phyloP scores from a whole-genome alignment of 805 yeast genomes.

The Saccharomyces kudriavzevii region DNA sequence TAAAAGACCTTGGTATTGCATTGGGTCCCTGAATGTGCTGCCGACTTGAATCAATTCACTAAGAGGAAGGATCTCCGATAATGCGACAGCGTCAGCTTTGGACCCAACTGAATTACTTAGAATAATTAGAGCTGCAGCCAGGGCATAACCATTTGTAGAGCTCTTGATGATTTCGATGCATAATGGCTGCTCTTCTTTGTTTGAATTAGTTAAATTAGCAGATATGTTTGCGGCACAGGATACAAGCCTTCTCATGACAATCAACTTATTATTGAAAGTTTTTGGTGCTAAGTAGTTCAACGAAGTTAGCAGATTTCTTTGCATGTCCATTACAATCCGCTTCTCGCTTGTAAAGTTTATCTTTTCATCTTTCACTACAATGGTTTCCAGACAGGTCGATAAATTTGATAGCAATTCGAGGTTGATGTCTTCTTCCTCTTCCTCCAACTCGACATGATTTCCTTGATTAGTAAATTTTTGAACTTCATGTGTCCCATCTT shows the following conservation, averaged over 20 bases:
- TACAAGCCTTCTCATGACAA: conserved; percentile 26
- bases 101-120: conserved; percentile 23
- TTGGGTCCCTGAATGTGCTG: conserved; percentile 21
- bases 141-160: conserved; percentile 14
- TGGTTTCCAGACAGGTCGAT: conserved; percentile 16
- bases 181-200: conserved; percentile 13
- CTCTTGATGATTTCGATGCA: conserved; percentile 10
- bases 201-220: conserved; percentile 16
- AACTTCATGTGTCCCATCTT: conserved; percentile 1
- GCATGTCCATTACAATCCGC: conserved; percentile 7
- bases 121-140: conserved; percentile 20
- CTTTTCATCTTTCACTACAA: conserved; percentile 8
- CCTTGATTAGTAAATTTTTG: conserved; percentile 8
- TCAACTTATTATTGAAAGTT: conserved; percentile 23
- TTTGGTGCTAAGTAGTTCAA: conserved; percentile 13
- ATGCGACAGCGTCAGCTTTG: conserved; percentile 14
- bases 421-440: conserved; percentile 19
- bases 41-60: conserved; percentile 11
- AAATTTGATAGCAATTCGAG: conserved; percentile 16
- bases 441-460: conserved; percentile 3
- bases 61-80: conserved; percentile 9
- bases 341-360: conserved; percentile 8
- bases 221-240: conserved; percentile 24
- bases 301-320: conserved; percentile 11
- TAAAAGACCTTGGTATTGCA: conserved; percentile 28